A percentile compares a stretch with the other conserved stretches of the same genome.
phyloP scores from a whole-genome alignment of 139 green algal species.

The Micractinium conductrix region DNA sequence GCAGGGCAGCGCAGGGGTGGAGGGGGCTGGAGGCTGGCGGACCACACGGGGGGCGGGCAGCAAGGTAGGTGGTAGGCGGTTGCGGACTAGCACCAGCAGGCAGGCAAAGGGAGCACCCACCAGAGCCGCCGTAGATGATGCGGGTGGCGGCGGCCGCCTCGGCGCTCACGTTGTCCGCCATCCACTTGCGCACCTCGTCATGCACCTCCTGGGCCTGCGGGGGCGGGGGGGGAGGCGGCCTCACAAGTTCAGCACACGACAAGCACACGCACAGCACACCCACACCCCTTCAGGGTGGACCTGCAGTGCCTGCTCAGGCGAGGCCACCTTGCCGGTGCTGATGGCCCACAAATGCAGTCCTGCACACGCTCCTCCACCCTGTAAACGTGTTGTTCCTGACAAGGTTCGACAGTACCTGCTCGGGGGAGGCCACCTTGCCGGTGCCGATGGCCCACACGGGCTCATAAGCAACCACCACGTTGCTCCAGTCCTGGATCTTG shows the following conservation, averaged over 20 bases:
- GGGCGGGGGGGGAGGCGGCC: not conserved
- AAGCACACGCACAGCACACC: too few species aligned
- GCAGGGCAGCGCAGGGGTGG: too few species aligned
- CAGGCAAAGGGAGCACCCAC: not conserved
- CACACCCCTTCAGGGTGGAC: too few species aligned
- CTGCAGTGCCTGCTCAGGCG: too few species aligned
- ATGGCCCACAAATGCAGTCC: too few species aligned
- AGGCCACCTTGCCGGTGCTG: too few species aligned
- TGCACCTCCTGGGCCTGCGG: slow-evolving; percentile 81
- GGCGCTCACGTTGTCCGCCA: slow-evolving; percentile 72
- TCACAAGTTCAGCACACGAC: too few species aligned
- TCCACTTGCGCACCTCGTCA: slow-evolving; percentile 85
- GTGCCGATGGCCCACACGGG: slow-evolving; percentile 94
- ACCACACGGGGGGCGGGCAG: too few species aligned
- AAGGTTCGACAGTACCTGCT: slow-evolving; percentile 75
- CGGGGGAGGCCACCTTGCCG: slow-evolving; percentile 88
- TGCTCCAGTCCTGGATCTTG: slow-evolving; percentile 79
- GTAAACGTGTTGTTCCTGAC: too few species aligned
- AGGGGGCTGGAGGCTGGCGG: too few species aligned
- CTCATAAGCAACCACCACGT: slow-evolving; percentile 98
- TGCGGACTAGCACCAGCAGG: not conserved
- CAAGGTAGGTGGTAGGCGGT: too few species aligned
- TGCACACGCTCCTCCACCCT: too few species aligned
- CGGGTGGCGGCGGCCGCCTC: slow-evolving; percentile 32
- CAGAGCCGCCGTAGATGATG: slow-evolving; percentile 58